A percentile compares a stretch with the other conserved stretches of the same genome.
phyloP scores from a whole-genome alignment of 1,139 yeast genomes.

The Eremothecium gossypii region DNA sequence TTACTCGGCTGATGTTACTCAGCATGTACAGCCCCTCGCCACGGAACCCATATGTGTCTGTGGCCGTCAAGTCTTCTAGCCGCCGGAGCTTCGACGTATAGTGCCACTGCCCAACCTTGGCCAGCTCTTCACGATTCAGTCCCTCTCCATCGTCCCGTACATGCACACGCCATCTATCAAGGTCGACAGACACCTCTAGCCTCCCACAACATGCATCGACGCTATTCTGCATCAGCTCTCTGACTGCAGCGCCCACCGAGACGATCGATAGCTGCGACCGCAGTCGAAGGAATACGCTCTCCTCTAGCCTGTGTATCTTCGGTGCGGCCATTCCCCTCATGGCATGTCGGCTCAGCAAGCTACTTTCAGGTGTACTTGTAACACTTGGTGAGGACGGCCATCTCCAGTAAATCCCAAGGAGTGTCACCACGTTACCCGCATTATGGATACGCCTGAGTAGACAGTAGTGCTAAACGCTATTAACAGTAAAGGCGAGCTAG shows the following conservation, averaged over 20 bases:
- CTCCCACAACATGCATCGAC: constrained; percentile 45
- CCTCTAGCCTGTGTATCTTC: constrained; percentile 14
- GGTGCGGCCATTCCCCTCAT: too few species aligned
- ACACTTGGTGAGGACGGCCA: too few species aligned
- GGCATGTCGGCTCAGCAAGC: too few species aligned
- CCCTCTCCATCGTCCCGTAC: constrained; percentile 49
- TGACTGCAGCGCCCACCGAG: constrained; percentile 30
- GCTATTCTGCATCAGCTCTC: constrained; percentile 41
- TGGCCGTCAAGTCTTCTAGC: constrained; percentile 24
- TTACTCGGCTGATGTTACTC: constrained; percentile 30
- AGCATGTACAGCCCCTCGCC: constrained; percentile 44
- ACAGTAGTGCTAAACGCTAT: too few species aligned
- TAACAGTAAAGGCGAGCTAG: too few species aligned
- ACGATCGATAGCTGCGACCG: constrained; percentile 26
- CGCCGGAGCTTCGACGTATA: constrained; percentile 40
- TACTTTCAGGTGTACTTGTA: too few species aligned
- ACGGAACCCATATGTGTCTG: constrained; percentile 32
- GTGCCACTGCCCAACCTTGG: constrained; percentile 31
- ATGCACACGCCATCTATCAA: constrained; percentile 32
- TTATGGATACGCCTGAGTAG: too few species aligned
- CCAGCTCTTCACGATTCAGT: constrained; percentile 45
- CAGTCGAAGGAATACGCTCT: constrained; percentile 13
- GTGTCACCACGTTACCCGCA: too few species aligned
- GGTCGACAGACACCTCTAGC: constrained; percentile 36
- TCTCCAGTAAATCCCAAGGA: too few species aligned